phyloP scores from a whole-genome alignment of 805 yeast species.

The Monosporozyma yasuniensis region DNA sequence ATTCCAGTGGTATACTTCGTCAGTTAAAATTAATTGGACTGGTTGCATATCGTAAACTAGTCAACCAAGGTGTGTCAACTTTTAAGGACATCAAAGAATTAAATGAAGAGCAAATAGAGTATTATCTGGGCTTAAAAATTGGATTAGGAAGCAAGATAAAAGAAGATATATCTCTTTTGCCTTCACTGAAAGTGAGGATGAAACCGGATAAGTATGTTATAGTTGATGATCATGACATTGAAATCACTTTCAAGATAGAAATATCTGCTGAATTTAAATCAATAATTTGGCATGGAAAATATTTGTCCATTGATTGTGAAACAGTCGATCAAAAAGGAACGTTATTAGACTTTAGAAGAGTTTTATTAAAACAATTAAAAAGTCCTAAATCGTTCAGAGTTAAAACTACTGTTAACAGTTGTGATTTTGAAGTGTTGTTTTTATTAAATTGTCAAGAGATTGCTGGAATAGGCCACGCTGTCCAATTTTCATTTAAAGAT shows the following conservation, averaged over 20 bases:
- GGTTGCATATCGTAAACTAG: constrained; percentile 33
- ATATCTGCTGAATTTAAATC: constrained; percentile 16
- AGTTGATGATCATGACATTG: constrained; percentile 1
- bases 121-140: constrained; percentile 33
- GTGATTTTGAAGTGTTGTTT: constrained; percentile 22
- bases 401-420: constrained; percentile 12
- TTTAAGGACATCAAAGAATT: constrained; percentile 29
- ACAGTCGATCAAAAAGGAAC: constrained; percentile 27
- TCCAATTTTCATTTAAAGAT: constrained; percentile 6
- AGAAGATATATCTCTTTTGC: constrained; percentile 30
- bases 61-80: constrained; percentile 28
- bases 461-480: constrained; percentile 22
- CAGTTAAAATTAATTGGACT: constrained; percentile 42
- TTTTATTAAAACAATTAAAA: constrained; percentile 22
- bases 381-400: constrained; percentile 25
- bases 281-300: constrained; percentile 29
- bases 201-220: constrained; percentile 11
- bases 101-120: constrained; percentile 33
- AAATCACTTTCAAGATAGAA: constrained; percentile 16
- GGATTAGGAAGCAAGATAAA: constrained; percentile 35
- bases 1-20: constrained; percentile 34
- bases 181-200: constrained; percentile 27
- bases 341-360: constrained; percentile 39
- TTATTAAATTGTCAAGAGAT: constrained; percentile 34
- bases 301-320: constrained; percentile 28